phyloP scores from a whole-genome alignment of 2,329 filamentous ascomycete genomes.

The Botryotinia calthae region DNA sequence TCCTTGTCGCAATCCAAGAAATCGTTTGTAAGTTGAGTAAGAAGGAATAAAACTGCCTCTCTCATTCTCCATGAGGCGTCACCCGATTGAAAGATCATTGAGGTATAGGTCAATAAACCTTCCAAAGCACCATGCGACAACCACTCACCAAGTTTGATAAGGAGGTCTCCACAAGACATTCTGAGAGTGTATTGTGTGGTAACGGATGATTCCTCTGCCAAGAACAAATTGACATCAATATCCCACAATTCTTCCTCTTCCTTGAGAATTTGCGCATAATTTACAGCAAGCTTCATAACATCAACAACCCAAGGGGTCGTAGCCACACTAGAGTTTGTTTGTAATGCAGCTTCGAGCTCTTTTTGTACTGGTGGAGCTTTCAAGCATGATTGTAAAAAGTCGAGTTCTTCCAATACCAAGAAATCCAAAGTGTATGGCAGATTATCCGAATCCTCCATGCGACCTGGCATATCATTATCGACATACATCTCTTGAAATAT shows the following conservation, averaged over 20 bases:
- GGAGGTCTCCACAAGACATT: slow-evolving; percentile 85
- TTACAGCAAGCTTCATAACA: slow-evolving; percentile 79
- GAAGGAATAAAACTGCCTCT: slow-evolving; percentile 79
- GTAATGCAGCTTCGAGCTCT: slow-evolving; percentile 79
- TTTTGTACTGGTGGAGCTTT: slow-evolving; percentile 84
- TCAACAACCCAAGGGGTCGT: slow-evolving; percentile 80
- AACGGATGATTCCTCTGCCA: slow-evolving; percentile 91
- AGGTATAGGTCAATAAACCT: slow-evolving; percentile 74
- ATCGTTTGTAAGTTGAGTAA: slow-evolving; percentile 80
- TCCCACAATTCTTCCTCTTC: slow-evolving; percentile 97
- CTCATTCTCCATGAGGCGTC: slow-evolving; percentile 58
- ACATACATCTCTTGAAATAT: slow-evolving; percentile 84
- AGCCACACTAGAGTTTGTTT: slow-evolving; percentile 56
- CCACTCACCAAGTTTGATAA: slow-evolving; percentile 93
- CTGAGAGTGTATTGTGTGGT: slow-evolving; percentile 95
- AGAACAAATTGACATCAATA: slow-evolving; percentile 90
- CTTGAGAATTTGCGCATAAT: slow-evolving; percentile 83
- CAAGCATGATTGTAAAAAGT: slow-evolving; percentile 89
- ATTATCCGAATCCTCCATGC: slow-evolving; percentile 83
- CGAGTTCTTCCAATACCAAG: slow-evolving; percentile 87
- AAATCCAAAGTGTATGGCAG: slow-evolving; percentile 96
- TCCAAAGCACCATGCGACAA: slow-evolving; percentile 72
- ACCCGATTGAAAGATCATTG: slow-evolving; percentile 64
- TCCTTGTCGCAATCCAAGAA: slow-evolving; percentile 74
- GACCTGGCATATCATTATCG: slow-evolving; percentile 77